Percentiles rank a stretch among this genome's conserved stretches.
phyloP scores from a whole-genome alignment of 2,329 filamentous ascomycete genomes.

The Trichophyton verrucosum region DNA sequence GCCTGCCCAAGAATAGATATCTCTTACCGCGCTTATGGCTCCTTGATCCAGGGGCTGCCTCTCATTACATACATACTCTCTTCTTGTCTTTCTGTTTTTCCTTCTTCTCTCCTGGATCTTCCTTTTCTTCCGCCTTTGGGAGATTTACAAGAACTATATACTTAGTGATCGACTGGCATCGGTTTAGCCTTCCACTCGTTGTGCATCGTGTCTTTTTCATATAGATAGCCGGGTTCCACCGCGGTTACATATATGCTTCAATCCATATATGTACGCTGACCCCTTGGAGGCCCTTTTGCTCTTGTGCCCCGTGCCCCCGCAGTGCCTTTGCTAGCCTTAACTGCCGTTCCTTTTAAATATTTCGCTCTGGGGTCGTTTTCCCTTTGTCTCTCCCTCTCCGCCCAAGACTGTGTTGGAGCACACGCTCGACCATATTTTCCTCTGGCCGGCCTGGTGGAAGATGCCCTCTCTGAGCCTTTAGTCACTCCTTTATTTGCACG shows the following conservation, averaged over 20 bases:
- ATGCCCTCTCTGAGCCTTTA: neutral
- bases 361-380: neutral
- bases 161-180: conserved; percentile 4
- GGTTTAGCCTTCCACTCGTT: neutral
- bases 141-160: neutral
- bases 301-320: neutral
- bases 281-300: neutral
- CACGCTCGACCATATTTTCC: neutral
- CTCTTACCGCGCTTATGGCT: neutral
- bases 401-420: neutral
- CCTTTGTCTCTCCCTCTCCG: neutral
- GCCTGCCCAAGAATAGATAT: neutral
- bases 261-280: neutral
- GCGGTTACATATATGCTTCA: neutral
- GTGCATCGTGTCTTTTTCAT: neutral
- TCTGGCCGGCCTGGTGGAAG: neutral
- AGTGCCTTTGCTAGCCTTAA: neutral
- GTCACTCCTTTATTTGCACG: conserved; percentile 1
- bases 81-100: neutral
- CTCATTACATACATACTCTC: neutral
- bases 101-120: neutral
- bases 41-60: neutral
- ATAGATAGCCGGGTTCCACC: conserved; percentile 1
- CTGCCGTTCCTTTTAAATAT: neutral
- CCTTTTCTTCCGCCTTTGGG: neutral